phyloP scores from a whole-genome alignment of 1,284 basidiomycete genomes.

The Trametes pubescens region DNA sequence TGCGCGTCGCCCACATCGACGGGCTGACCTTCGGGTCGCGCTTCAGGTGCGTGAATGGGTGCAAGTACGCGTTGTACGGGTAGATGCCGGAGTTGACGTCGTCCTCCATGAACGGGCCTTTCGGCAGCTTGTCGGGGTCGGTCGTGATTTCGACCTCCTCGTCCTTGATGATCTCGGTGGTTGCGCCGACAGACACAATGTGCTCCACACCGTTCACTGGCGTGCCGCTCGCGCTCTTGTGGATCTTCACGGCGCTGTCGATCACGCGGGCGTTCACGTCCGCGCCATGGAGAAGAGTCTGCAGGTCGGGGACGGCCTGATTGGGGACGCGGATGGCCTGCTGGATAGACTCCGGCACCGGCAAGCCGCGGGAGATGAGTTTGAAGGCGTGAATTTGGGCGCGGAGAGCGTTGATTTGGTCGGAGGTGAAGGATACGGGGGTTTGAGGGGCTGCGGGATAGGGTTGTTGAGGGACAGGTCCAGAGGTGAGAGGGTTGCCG shows the following conservation, averaged over 20 bases:
- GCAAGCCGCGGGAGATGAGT: slow-evolving; percentile 79
- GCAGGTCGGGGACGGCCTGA: slow-evolving; percentile 65
- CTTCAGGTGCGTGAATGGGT: slow-evolving; percentile 84
- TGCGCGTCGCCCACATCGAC: slow-evolving; percentile 68
- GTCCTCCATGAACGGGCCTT: slow-evolving; percentile 80
- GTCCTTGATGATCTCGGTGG: slow-evolving; percentile 26
- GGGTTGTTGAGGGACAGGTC: slow-evolving; percentile 41
- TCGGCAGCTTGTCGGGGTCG: slow-evolving; percentile 58
- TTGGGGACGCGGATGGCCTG: slow-evolving; percentile 77
- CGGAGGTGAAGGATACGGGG: slow-evolving; percentile 82
- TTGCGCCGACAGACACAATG: slow-evolving; percentile 2
- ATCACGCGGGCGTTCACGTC: slow-evolving; percentile 72
- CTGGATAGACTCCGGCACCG: slow-evolving; percentile 84
- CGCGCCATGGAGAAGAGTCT: slow-evolving; percentile 65
- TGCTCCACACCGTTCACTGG: slow-evolving; percentile 30
- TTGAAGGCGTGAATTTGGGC: slow-evolving; percentile 94
- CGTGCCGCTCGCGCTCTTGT: slow-evolving; percentile 58
- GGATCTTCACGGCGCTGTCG: slow-evolving; percentile 82
- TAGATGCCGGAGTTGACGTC: slow-evolving; percentile 86
- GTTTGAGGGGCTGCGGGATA: slow-evolving; percentile 53
- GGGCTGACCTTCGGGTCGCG: slow-evolving; percentile 68
- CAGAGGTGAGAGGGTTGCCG: slow-evolving; percentile 42
- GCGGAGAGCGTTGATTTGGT: slow-evolving; percentile 87
- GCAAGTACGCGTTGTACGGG: slow-evolving; percentile 94
- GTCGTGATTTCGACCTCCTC: slow-evolving; percentile 41